Evolutionary conservation across 2,329 filamentous ascomycete genomes (phyloP).

Genomic region (Escovopsis weberi): DNA sequence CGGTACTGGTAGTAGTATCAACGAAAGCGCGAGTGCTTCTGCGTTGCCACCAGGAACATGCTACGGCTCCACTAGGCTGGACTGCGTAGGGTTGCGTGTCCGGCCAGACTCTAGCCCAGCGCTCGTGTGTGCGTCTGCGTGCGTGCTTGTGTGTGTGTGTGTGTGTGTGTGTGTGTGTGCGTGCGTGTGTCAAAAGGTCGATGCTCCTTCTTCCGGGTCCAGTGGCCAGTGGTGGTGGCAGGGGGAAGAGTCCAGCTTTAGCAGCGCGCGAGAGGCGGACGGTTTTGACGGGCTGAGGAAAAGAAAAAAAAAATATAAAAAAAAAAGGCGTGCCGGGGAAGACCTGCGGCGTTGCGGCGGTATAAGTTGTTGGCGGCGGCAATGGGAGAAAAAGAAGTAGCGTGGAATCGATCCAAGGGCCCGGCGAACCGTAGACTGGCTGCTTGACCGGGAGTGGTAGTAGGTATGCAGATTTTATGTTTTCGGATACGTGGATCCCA

Average conservation of each 20-base stretch:
- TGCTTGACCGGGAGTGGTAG: not conserved
- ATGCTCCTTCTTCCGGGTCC: slow-evolving; percentile 7
- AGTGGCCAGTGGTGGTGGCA: slow-evolving; percentile 12
- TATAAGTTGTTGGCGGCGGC: slow-evolving; percentile 21
- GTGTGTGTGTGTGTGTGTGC: no score
- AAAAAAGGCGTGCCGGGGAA: slow-evolving; percentile 7
- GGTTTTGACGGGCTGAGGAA: slow-evolving; percentile 5
- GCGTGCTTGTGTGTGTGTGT: no score
- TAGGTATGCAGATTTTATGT: slow-evolving; percentile 1
- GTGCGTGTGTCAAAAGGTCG: no score
- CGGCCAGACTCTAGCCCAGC: slow-evolving; percentile 17
- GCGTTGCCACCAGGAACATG: slow-evolving; percentile 21
- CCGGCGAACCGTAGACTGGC: slow-evolving; percentile 1
- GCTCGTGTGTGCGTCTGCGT: slow-evolving; percentile 8
- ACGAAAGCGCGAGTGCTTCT: slow-evolving; percentile 18
- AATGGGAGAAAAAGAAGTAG: slow-evolving; percentile 9
- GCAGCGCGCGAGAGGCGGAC: slow-evolving; percentile 7
- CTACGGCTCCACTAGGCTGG: slow-evolving; percentile 17
- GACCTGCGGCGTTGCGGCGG: slow-evolving; percentile 20
- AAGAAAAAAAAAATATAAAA: no score
- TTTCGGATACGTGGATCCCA: slow-evolving; percentile 4
- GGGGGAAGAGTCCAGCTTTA: slow-evolving; percentile 4
- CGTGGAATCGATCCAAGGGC: slow-evolving; percentile 9
- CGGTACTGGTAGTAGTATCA: slow-evolving; percentile 11
- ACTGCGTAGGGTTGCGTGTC: slow-evolving; percentile 13